Conservation (phyloP, 2,329 filamentous ascomycete genomes). For the Hymenoscyphus salicellus region DNA sequence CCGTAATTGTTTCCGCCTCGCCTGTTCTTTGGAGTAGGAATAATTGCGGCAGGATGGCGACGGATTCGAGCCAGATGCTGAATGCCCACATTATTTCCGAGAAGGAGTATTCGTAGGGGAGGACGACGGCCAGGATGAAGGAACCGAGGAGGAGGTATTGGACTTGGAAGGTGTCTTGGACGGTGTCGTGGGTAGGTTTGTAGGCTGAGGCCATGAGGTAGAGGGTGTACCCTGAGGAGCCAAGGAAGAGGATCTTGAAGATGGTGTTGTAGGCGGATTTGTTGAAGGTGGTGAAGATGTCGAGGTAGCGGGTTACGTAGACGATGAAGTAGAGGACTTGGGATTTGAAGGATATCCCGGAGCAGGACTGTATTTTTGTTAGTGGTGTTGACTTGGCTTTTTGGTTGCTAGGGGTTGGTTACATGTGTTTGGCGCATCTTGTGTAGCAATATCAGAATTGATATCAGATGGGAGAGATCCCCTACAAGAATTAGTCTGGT, state of each 20-base stretch:
- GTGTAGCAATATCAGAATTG: slow-evolving; percentile 89
- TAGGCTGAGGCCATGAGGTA: slow-evolving; percentile 98
- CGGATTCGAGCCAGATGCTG: slow-evolving; percentile 95
- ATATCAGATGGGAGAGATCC: slow-evolving; percentile 92
- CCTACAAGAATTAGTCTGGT: slow-evolving; percentile 47
- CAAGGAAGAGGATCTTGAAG: slow-evolving; percentile 96
- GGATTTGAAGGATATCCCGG: slow-evolving; percentile 98
- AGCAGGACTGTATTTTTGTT: slow-evolving; percentile 70
- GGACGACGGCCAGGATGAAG: slow-evolving; percentile 72
- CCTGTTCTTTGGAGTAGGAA: slow-evolving; percentile 98
- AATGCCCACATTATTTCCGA: slow-evolving; percentile 95
- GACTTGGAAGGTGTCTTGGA: slow-evolving; percentile 94
- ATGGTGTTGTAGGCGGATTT: slow-evolving; percentile 75
- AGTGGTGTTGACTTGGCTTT: slow-evolving; percentile 17
- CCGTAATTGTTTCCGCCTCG: slow-evolving; percentile 98
- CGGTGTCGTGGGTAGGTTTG: slow-evolving; percentile 95
- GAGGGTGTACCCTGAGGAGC: slow-evolving; percentile 85
- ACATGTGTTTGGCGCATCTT: slow-evolving; percentile 96
- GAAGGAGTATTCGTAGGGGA: slow-evolving; percentile 79
- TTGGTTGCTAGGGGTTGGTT: slow-evolving; percentile 37
- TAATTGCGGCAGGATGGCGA: slow-evolving; percentile 93
- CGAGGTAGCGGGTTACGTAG: slow-evolving; percentile 90
- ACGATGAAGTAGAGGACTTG: slow-evolving; percentile 93
- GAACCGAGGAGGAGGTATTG: slow-evolving; percentile 87
- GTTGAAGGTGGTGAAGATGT: slow-evolving; percentile 83